phyloP scores from a whole-genome alignment of 2,329 filamentous ascomycete genomes.

The Clonostachys byssicola region DNA sequence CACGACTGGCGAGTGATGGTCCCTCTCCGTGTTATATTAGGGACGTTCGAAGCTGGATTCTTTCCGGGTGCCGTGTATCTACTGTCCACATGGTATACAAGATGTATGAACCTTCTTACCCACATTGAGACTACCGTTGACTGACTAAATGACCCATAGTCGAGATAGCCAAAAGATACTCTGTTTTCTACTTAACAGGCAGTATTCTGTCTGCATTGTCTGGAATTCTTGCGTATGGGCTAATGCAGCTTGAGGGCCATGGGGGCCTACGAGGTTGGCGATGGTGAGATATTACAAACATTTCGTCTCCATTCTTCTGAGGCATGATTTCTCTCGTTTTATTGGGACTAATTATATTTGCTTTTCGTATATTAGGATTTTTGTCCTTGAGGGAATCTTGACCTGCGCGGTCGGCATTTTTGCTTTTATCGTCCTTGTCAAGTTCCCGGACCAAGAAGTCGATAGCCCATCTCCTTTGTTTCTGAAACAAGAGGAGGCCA shows the following conservation, averaged over 20 bases:
- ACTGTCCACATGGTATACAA: neutral
- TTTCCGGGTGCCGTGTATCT: conserved; percentile 4
- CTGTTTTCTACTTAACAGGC: conserved; percentile 17
- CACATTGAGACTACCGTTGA: no score
- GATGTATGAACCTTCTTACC: neutral
- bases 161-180: conserved; percentile 9
- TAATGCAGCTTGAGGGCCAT: conserved; percentile 11
- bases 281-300: conserved; percentile 2
- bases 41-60: conserved; percentile 9
- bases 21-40: conserved; percentile 34
- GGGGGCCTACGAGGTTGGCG: conserved; percentile 10
- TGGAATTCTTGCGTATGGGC: conserved; percentile 11
- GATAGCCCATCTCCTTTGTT: conserved; percentile 1
- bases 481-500: conserved; percentile 2
- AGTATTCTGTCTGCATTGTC: conserved; percentile 14
- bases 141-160: no score
- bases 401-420: conserved; percentile 25
- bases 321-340: no score
- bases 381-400: conserved; percentile 13
- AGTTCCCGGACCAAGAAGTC: conserved; percentile 8
- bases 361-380: conserved; percentile 3
- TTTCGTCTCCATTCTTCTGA: no score
- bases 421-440: conserved; percentile 17
- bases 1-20: conserved; percentile 41
- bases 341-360: no score